Evolutionary conservation across 2,329 filamentous ascomycete species (phyloP).

Genomic region (Drechslerella stenobrocha): DNA sequence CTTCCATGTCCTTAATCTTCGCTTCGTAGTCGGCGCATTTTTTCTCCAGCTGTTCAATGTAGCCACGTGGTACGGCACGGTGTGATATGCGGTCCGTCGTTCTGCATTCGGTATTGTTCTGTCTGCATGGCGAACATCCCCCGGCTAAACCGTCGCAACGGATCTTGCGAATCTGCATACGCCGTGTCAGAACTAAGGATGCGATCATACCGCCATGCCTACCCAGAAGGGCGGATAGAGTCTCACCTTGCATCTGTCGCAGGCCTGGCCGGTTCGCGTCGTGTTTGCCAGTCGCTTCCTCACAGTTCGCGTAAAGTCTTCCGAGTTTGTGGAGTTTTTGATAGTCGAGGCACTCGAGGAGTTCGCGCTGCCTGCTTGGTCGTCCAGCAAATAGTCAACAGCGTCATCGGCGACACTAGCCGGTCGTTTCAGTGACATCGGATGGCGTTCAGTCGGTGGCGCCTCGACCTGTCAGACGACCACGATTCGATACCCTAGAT

Average conservation of each 20-base stretch:
- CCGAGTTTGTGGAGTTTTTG: conserved; percentile 43
- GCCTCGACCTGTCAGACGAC: conserved; percentile 13
- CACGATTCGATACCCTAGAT: conserved; percentile 14
- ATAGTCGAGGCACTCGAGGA: conserved; percentile 5
- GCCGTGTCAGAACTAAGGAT: background rate
- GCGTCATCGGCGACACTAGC: conserved; percentile 26
- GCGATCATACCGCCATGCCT: background rate
- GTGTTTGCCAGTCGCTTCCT: conserved; percentile 63
- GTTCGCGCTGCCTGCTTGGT: conserved; percentile 14
- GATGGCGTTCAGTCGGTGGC: background rate
- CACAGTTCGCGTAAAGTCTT: conserved; percentile 58
- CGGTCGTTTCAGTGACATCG: conserved; percentile 46
- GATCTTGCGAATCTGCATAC: conserved; percentile 74
- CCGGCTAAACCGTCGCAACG: conserved; percentile 78
- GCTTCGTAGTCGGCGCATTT: conserved; percentile 62
- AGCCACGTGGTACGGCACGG: conserved; percentile 75
- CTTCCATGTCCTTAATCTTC: conserved; percentile 70
- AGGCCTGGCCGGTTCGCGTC: conserved; percentile 76
- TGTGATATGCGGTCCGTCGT: conserved; percentile 87
- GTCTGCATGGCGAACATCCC: conserved; percentile 78
- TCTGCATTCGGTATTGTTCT: conserved; percentile 75
- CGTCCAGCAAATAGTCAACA: conserved; percentile 19
- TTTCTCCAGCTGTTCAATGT: conserved; percentile 74
- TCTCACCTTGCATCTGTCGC: conserved; percentile 80
- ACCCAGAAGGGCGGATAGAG: background rate